A percentile compares a stretch with the other conserved stretches of the same genome.
Evolutionary conservation across 1,284 basidiomycete species (phyloP).

Genomic region (Cerrena zonata): DNA sequence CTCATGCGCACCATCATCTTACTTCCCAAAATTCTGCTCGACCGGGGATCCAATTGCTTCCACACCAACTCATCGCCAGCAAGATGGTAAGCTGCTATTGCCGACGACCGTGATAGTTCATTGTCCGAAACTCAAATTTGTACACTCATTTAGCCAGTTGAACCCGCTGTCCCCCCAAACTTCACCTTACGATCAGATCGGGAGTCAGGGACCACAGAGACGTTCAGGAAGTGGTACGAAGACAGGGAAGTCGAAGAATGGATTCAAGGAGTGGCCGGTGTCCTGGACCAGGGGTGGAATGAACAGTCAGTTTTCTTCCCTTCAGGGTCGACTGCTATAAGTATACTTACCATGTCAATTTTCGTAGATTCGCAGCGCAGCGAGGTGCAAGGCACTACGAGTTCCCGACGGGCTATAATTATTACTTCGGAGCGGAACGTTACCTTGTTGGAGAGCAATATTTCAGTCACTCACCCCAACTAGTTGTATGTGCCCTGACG

Average conservation of each 20-base stretch:
- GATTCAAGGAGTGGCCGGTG: slow-evolving; percentile 83
- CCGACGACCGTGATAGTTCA: slow-evolving; percentile 14
- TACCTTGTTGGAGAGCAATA: slow-evolving; percentile 84
- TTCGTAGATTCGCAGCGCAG: slow-evolving; percentile 43
- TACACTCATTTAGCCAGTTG: slow-evolving; percentile 47
- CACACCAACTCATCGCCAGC: slow-evolving; percentile 84
- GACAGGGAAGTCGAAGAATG: slow-evolving; percentile 85
- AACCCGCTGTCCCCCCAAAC: slow-evolving; percentile 52
- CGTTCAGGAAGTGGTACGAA: slow-evolving; percentile 82
- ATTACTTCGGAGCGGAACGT: slow-evolving; percentile 78
- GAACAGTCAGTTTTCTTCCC: slow-evolving; percentile 71
- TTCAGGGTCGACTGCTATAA: too few relatives aligned
- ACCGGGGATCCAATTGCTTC: slow-evolving; percentile 56
- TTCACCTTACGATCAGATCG: slow-evolving; percentile 74
- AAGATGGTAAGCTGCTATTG: slow-evolving; percentile 46
- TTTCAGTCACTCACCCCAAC: slow-evolving; percentile 76
- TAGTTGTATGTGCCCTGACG: slow-evolving; percentile 63
- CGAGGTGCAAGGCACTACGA: slow-evolving; percentile 74
- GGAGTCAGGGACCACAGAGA: slow-evolving; percentile 65
- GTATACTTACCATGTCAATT: neutral
- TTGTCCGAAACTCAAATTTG: neutral
- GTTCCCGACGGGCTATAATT: slow-evolving; percentile 92
- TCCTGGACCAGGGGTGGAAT: slow-evolving; percentile 83
- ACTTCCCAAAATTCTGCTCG: slow-evolving; percentile 42
- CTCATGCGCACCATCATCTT: slow-evolving; percentile 65